These are phyloP conservation scores for Rhizopus sp. DNA, from an alignment of 371 early-diverging fungal species.

Conservation along the genomic window DNA sequence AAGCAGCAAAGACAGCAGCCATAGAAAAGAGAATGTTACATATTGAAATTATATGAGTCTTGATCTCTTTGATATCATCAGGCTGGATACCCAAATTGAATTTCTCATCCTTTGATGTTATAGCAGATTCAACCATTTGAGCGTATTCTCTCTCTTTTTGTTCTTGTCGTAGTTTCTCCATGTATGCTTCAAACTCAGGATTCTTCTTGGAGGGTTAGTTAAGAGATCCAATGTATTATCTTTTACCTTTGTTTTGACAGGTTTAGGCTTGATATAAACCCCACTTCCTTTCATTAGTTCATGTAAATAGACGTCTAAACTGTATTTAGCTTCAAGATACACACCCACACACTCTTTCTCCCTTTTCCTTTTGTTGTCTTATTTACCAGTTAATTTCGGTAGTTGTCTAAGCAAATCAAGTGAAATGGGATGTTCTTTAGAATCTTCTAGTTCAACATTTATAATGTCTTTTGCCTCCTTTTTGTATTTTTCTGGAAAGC, in stretches of 20 bases:
- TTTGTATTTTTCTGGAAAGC: constrained; percentile 11
- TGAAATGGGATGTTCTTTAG: constrained; percentile 23
- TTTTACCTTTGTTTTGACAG: constrained; percentile 25
- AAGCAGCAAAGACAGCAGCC: constrained; percentile 64
- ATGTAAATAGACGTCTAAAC: constrained; percentile 29
- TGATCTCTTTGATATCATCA: constrained; percentile 52
- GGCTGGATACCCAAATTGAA: constrained; percentile 32
- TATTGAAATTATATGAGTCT: constrained; percentile 57
- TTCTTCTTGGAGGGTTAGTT: constrained; percentile 17
- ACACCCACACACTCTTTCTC: background rate
- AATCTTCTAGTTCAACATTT: constrained; percentile 10
- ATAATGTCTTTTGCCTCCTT: constrained; percentile 30
- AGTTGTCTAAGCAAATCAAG: constrained; percentile 25
- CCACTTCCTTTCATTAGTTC: constrained; percentile 34
- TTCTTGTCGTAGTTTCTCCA: constrained; percentile 33
- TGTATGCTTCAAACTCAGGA: constrained; percentile 34
- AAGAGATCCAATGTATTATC: background rate
- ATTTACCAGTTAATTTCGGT: constrained; percentile 5
- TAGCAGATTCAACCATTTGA: constrained; percentile 32
- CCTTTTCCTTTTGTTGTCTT: background rate
- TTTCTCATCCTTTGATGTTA: constrained; percentile 36
- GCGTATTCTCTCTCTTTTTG: constrained; percentile 37
- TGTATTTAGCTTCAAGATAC: background rate
- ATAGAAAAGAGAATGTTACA: constrained; percentile 66
- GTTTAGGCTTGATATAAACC: constrained; percentile 34